Evolutionary conservation across 768 basidiomycete genomes (phyloP), one percentile per base, ranked within the genome.

Genomic region (Polyporus arcularius): DNA sequence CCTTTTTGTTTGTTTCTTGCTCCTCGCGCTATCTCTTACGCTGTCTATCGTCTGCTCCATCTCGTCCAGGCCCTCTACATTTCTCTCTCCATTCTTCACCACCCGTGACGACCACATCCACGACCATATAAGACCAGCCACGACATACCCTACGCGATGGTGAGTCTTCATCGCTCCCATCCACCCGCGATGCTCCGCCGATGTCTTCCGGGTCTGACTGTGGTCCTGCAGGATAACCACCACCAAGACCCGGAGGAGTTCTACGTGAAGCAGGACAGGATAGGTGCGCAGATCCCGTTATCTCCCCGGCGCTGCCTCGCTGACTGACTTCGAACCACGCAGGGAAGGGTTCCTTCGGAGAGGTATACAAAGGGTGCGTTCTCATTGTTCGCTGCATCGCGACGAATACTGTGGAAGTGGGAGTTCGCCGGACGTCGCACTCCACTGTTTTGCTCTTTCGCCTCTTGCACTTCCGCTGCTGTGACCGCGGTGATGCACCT

Each of bases 321-420:
- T 59, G 11, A 63, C 38, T 15, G 15, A 28, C 1, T 11, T 30
- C 35, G 10, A 14, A 15, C 43, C 50, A 38, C 61, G 57, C 69
- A 97, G 96, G 96, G 63, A 98, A 99, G 75, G 96, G 96, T 35
- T 98, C 96, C 5, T 98, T 99, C 70, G 97, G 96, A 70, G 97
- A 98, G 75, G 96, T 98, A n/a, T 98, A 92, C 80, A 98, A 98
- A 77, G 97, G 96, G 95, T 94, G 58, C 57, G 82, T 70, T 21
- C 31, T 48, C 55, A 65, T 53, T 41, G 58, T 7, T 26, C 2
- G 21, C 21, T 26, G 21, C 1, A 26, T 26, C 21, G 21, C 21
- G 21, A 26, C 21, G 21, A 26, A 26, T 26, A 26, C 21, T 26
- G 21, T 26, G 21, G 21, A 26, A 26, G 21, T 26, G 21, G 21